These are phyloP conservation scores for Hymenoscyphus linearis DNA, from an alignment of 2,329 filamentous ascomycete species.

Conservation along the genomic window DNA sequence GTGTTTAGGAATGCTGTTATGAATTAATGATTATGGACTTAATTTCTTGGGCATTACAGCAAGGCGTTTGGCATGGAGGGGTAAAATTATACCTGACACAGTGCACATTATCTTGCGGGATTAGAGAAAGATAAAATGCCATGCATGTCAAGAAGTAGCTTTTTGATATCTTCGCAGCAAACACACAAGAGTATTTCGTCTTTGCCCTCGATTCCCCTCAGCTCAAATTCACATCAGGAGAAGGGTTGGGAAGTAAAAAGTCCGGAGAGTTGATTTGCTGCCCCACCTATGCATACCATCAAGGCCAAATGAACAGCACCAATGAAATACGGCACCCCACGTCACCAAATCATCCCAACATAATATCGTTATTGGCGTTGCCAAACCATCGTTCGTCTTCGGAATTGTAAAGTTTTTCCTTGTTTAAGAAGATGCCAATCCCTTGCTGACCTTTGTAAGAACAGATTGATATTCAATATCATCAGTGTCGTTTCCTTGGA, in stretches of 20 bases:
- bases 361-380: constrained; percentile 1
- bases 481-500: constrained; percentile 79
- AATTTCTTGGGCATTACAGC: constrained; percentile 9
- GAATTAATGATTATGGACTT: not conserved
- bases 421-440: constrained; percentile 35
- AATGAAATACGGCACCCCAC: constrained; percentile 24
- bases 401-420: not conserved
- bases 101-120: constrained; percentile 2
- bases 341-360: constrained; percentile 5
- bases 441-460: constrained; percentile 61
- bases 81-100: constrained; percentile 5
- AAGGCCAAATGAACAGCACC: constrained; percentile 27
- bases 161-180: constrained; percentile 19
- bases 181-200: constrained; percentile 6
- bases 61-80: constrained; percentile 17
- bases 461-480: constrained; percentile 75
- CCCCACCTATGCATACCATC: constrained; percentile 24
- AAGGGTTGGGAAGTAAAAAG: constrained; percentile 7
- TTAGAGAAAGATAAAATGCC: constrained; percentile 9
- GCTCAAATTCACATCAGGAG: not conserved
- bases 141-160: constrained; percentile 18
- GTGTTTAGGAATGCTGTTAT: constrained; percentile 62
- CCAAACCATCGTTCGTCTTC: not conserved
- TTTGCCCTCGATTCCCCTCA: constrained; percentile 3
- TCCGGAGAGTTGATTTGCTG: constrained; percentile 12